Percentiles rank a stretch among this genome's conserved stretches.
Evolutionary conservation across 352 stramenopile species (phyloP).

Genomic region (Pythium coloratum): DNA sequence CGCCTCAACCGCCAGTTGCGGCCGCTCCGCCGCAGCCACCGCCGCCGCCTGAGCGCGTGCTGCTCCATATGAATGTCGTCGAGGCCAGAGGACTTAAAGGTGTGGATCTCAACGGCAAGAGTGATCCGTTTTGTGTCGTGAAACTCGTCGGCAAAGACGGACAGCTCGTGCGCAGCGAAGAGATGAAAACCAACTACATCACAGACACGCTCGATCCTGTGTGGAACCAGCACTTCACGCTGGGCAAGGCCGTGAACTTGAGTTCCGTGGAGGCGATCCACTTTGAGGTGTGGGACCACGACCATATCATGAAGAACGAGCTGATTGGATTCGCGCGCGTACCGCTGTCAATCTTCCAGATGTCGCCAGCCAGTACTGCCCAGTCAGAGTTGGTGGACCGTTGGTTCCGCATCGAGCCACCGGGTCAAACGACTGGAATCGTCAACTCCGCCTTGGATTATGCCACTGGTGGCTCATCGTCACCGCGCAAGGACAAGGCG

Average conservation of each 20-base stretch:
- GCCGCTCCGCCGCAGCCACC: slow-evolving; percentile 17
- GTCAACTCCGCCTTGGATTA: slow-evolving; percentile 12
- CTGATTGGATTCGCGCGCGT: slow-evolving; percentile 60
- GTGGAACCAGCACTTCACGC: slow-evolving; percentile 55
- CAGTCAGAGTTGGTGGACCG: slow-evolving; percentile 63
- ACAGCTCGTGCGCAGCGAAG: slow-evolving; percentile 50
- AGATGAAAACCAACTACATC: slow-evolving; percentile 54
- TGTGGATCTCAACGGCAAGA: slow-evolving; percentile 63
- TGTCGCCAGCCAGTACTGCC: slow-evolving; percentile 55
- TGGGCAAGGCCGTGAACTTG: slow-evolving; percentile 56
- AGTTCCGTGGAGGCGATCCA: slow-evolving; percentile 51
- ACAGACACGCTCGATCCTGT: slow-evolving; percentile 47
- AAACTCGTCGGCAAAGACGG: slow-evolving; percentile 65
- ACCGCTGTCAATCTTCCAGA: slow-evolving; percentile 59
- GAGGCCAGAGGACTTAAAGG: slow-evolving; percentile 50
- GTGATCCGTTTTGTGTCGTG: slow-evolving; percentile 71
- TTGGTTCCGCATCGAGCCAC: slow-evolving; percentile 66
- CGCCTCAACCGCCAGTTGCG: slow-evolving; percentile 1
- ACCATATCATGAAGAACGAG: slow-evolving; percentile 49
- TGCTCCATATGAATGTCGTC: slow-evolving; percentile 56
- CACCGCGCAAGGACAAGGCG: slow-evolving; percentile 26
- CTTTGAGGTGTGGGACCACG: slow-evolving; percentile 65
- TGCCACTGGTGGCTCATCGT: slow-evolving; percentile 23
- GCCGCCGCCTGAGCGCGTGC: slow-evolving; percentile 31
- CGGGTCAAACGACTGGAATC: slow-evolving; percentile 20